Percentiles rank a stretch among this genome's conserved stretches.
These are phyloP conservation scores for Pyrenopolyporus hunteri DNA, from an alignment of 495 filamentous ascomycete genomes.

Conservation along the genomic window DNA sequence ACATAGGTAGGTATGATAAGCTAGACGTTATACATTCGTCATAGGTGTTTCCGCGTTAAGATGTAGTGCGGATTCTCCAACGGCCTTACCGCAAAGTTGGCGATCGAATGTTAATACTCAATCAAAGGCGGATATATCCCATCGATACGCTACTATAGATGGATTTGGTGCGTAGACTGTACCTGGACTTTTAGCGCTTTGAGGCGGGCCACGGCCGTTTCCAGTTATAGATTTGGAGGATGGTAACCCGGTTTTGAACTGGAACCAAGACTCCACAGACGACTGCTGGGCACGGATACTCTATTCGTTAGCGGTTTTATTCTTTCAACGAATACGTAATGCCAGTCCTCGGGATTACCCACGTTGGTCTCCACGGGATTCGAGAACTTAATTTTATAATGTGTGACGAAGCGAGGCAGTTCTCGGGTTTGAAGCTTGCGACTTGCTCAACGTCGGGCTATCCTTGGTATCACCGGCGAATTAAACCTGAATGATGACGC, in stretches of 20 bases:
- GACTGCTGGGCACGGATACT: neutral
- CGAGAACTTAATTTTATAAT: neutral
- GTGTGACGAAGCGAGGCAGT: neutral
- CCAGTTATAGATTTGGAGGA: neutral
- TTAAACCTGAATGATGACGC: too few relatives aligned
- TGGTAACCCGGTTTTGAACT: slow-evolving; percentile 9
- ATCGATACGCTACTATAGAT: neutral
- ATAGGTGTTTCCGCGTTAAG: slow-evolving; percentile 15
- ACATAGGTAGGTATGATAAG: neutral
- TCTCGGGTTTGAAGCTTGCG: too few relatives aligned
- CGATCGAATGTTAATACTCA: neutral
- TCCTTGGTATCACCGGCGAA: slow-evolving; percentile 1
- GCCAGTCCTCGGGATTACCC: neutral
- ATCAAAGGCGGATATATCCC: neutral
- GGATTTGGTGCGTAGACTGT: slow-evolving; percentile 14
- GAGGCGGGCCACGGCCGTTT: neutral
- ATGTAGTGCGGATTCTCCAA: slow-evolving; percentile 11
- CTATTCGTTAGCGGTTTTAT: slow-evolving; percentile 1
- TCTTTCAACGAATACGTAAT: neutral
- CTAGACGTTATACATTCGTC: slow-evolving; percentile 10
- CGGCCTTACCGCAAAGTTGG: slow-evolving; percentile 10
- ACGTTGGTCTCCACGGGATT: slow-evolving; percentile 1
- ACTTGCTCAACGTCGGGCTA: too few relatives aligned
- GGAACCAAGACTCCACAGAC: slow-evolving; percentile 5
- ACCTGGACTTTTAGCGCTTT: slow-evolving; percentile 1